Base-by-base conservation (phyloP, 2,329 filamentous ascomycete genomes). In the Rhytidhysteron rufulum region DNA sequence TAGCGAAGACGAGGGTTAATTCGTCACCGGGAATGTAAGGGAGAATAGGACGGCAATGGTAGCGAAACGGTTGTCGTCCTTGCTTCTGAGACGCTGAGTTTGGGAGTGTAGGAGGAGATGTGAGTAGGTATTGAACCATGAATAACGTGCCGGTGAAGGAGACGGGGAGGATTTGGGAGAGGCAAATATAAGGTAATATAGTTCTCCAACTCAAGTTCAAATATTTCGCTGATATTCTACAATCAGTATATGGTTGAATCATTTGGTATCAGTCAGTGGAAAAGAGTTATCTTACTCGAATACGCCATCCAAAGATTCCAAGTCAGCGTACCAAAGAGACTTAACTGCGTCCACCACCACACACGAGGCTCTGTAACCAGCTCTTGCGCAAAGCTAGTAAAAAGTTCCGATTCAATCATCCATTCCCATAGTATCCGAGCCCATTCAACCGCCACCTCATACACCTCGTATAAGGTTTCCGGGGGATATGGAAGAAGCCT, bases 101-200 rank as follows among this genome's bases (percentile, higher is more conserved):
- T 45, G 8, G 34, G 19, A 11, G 19, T 7, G 3, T 10, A 9
- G 31, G 18, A 7, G 18, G 18, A 7, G 30, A 22, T 4, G 13
- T 44, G 15, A 61, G 49, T 30, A 59, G 57, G 1, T 58, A 41
- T 27, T 57, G 45, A 3, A 60, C 50, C 4, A 61, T 36, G 37
- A 62, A 61, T 1, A 63, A 45, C 4, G 47, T 44, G 1, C 42
- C 44, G 8, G 59, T 51, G 24, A 62, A 56, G 19, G 50, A 50
- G 2, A 58, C 54, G 1, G 59, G 59, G 2, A 63, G 45, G 18
- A 54, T 59, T 30, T 61, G 56, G 24, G 50, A 46, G 5, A 63
- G 48, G 4, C 57, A 9, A n/a, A 59, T 50, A 25, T 52, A 63
- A 1, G 51, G 49, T 3, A 50, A 31, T 41, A 54, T 53, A 4